These are phyloP conservation scores for Naganishia sp. DNA, from an alignment of 1,284 basidiomycete genomes.

Conservation along the genomic window DNA sequence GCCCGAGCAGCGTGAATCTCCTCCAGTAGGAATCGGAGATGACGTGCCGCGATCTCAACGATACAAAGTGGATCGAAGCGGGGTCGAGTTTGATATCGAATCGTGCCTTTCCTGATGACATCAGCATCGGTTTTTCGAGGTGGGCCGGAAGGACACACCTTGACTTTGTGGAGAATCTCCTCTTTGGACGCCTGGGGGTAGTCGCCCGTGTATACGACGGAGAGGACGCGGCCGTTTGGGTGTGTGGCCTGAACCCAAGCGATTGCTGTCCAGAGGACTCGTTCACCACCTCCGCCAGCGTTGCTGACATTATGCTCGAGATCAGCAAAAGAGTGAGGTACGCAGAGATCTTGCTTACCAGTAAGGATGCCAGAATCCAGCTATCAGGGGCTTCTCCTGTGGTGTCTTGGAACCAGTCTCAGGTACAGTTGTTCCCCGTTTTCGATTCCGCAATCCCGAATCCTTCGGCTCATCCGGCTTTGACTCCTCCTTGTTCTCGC, in stretches of 20 bases:
- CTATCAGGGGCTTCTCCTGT: conserved; percentile 52
- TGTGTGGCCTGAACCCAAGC: conserved; percentile 73
- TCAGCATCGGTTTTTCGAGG: neutral
- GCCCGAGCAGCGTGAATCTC: conserved; percentile 84
- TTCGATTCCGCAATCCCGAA: neutral
- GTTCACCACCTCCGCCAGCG: conserved; percentile 94
- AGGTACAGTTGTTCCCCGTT: conserved; percentile 39
- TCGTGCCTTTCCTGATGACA: conserved; percentile 60
- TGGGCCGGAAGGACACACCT: conserved; percentile 59
- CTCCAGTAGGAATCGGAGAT: conserved; percentile 84
- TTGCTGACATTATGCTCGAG: conserved; percentile 63
- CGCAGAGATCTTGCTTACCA: conserved; percentile 65
- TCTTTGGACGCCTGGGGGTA: conserved; percentile 70
- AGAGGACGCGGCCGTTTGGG: conserved; percentile 60
- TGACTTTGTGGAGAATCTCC: conserved; percentile 77
- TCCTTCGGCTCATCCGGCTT: neutral
- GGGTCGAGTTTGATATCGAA: conserved; percentile 78
- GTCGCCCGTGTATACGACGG: conserved; percentile 89
- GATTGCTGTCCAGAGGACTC: conserved; percentile 92
- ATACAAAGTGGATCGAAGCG: conserved; percentile 52
- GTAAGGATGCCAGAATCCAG: conserved; percentile 94
- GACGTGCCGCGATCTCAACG: conserved; percentile 67
- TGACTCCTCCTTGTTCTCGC: neutral
- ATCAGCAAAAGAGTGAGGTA: conserved; percentile 6
- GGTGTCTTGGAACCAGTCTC: conserved; percentile 25